Evolutionary conservation across 192 early-diverging fungal species (phyloP).

Genomic region (Funneliformis geosporum): DNA sequence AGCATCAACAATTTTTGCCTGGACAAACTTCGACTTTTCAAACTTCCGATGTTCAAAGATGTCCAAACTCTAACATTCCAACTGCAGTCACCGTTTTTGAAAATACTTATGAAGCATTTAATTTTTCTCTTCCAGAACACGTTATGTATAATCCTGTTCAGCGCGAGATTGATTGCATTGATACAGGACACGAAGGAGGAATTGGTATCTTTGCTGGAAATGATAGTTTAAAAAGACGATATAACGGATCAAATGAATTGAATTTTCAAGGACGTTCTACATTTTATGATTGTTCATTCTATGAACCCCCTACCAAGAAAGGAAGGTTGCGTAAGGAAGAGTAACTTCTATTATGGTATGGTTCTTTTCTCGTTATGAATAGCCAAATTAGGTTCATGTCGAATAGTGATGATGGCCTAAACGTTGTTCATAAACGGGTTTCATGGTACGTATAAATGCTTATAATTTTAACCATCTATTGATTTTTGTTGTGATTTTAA

Average conservation of each 20-base stretch:
- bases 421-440: background rate
- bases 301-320: conserved; percentile 2
- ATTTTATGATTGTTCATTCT: background rate
- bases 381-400: background rate
- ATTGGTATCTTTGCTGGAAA: conserved; percentile 13
- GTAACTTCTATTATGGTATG: background rate
- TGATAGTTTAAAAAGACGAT: conserved; percentile 21
- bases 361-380: background rate
- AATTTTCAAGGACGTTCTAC: conserved; percentile 11
- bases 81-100: background rate
- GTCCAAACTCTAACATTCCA: background rate
- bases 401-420: background rate
- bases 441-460: background rate
- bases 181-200: conserved; percentile 24
- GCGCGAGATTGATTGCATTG: conserved; percentile 26
- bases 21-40: background rate
- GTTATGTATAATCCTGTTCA: conserved; percentile 8
- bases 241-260: background rate
- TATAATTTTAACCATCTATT: background rate
- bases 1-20: background rate
- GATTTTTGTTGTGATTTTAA: background rate
- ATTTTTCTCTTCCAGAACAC: conserved; percentile 10
- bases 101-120: conserved; percentile 6
- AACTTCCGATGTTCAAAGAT: background rate
- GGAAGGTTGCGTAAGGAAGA: conserved; percentile 19